Percentiles rank a stretch among this genome's conserved stretches.
These are phyloP conservation scores for Thielaviopsis ethacetica DNA, from an alignment of 2,329 filamentous ascomycete genomes.

Conservation along the genomic window DNA sequence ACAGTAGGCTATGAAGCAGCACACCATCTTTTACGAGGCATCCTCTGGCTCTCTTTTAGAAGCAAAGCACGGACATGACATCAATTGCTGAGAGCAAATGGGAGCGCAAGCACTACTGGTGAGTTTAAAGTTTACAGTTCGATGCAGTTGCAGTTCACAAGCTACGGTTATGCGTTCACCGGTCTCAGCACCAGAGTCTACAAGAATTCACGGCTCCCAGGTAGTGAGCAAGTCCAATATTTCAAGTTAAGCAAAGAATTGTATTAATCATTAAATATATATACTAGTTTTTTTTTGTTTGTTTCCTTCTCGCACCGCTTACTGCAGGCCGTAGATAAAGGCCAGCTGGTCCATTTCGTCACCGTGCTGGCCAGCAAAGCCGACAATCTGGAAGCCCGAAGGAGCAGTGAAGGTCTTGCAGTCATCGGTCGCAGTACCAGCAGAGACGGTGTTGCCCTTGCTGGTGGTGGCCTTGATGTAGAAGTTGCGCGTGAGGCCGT, in stretches of 20 bases:
- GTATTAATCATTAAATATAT: neutral
- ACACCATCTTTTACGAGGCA: neutral
- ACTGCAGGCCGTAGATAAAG: slow-evolving; percentile 29
- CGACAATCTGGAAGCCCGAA: slow-evolving; percentile 34
- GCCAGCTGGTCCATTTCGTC: slow-evolving; percentile 40
- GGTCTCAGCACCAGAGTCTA: too few species aligned
- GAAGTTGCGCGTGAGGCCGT: slow-evolving; percentile 33
- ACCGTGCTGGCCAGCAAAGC: slow-evolving; percentile 33
- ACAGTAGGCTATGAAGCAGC: neutral
- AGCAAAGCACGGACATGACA: neutral
- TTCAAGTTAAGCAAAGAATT: neutral
- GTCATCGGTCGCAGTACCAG: slow-evolving; percentile 29
- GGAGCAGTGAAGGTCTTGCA: slow-evolving; percentile 32
- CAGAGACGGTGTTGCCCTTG: slow-evolving; percentile 26
- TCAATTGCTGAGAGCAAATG: too few species aligned
- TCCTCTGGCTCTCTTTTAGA: too few species aligned
- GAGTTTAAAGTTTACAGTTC: too few species aligned
- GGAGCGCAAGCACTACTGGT: too few species aligned
- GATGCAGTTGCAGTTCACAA: too few species aligned
- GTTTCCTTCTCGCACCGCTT: slow-evolving; percentile 4
- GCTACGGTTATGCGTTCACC: too few species aligned
- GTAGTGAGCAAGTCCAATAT: too few species aligned
- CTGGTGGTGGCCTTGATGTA: slow-evolving; percentile 38
- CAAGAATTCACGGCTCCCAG: too few species aligned
- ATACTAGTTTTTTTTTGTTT: neutral